Conservation (phyloP, 2,329 filamentous ascomycete genomes). For the Didymella segeticola region DNA sequence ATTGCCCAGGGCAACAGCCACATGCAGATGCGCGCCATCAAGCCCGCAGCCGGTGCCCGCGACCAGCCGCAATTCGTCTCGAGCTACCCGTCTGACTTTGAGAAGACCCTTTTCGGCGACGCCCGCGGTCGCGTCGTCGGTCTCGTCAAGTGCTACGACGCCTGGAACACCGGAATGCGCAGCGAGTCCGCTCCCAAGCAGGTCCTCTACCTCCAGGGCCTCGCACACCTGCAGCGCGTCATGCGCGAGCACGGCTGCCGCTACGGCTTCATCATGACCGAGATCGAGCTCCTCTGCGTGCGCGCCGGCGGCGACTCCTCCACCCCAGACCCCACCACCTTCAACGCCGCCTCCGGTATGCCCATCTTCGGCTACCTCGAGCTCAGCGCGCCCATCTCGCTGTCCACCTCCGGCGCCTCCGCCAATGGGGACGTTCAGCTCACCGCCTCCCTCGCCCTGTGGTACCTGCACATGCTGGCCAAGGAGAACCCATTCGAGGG, state of each 20-base stretch:
- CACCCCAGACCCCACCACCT: conserved; percentile 44
- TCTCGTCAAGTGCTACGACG: conserved; percentile 88
- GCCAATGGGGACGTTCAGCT: conserved; percentile 57
- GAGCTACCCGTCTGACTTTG: conserved; percentile 62
- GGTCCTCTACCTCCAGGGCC: conserved; percentile 85
- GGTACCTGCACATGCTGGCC: conserved; percentile 77
- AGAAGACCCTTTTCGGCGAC: conserved; percentile 57
- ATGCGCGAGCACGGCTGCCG: conserved; percentile 94
- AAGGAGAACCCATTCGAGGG: conserved; percentile 65
- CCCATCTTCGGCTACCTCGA: conserved; percentile 92
- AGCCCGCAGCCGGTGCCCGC: conserved; percentile 50
- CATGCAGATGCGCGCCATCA: conserved; percentile 55
- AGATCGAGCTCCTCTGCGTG: conserved; percentile 92
- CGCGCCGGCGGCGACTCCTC: conserved; percentile 69
- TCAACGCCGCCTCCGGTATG: conserved; percentile 57
- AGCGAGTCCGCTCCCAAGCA: conserved; percentile 82
- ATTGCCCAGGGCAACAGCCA: conserved; percentile 74
- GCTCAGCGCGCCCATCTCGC: conserved; percentile 65
- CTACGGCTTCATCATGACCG: conserved; percentile 95
- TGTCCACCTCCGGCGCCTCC: conserved; percentile 52
- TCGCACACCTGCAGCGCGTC: conserved; percentile 83
- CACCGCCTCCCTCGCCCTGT: conserved; percentile 76
- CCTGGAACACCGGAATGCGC: conserved; percentile 95
- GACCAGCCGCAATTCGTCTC: conserved; percentile 72
- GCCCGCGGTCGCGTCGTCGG: conserved; percentile 72